Percentiles rank a stretch among this genome's conserved stretches.
Evolutionary conservation across 495 filamentous ascomycete genomes (phyloP).

Genomic region (Alectoria sarmentosa): DNA sequence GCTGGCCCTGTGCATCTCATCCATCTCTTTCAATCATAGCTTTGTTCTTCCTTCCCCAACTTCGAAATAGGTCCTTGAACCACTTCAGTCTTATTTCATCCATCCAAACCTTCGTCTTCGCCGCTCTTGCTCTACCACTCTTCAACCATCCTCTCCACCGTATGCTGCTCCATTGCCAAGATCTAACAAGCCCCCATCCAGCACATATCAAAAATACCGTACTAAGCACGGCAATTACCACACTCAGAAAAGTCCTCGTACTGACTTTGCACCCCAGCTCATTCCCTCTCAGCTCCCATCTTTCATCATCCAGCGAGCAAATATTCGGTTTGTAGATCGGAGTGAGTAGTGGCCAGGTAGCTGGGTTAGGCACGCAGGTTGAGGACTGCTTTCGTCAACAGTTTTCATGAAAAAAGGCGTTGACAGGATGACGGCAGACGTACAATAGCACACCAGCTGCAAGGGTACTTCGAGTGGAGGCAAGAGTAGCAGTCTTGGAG

Average conservation of each 20-base stretch:
- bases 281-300: slow-evolving; percentile 45
- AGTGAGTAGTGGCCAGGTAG: slow-evolving; percentile 36
- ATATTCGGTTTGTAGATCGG: slow-evolving; percentile 39
- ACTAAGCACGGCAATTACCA: slow-evolving; percentile 33
- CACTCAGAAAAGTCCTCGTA: slow-evolving; percentile 42
- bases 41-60: slow-evolving; percentile 4
- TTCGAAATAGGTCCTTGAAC: not conserved
- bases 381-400: slow-evolving; percentile 35
- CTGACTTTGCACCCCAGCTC: slow-evolving; percentile 46
- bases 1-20: not conserved
- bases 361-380: slow-evolving; percentile 44
- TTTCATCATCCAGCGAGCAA: slow-evolving; percentile 44
- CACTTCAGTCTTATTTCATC: too few species aligned
- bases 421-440: too few species aligned
- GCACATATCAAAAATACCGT: slow-evolving; percentile 32
- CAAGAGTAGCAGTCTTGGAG: slow-evolving; percentile 41
- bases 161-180: slow-evolving; percentile 25
- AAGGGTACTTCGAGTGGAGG: slow-evolving; percentile 34
- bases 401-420: slow-evolving; percentile 3
- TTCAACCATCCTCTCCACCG: slow-evolving; percentile 29
- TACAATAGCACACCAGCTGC: slow-evolving; percentile 53
- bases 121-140: slow-evolving; percentile 9
- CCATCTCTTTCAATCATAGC: not conserved
- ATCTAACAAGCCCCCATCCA: slow-evolving; percentile 28
- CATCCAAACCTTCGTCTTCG: not conserved